A percentile compares a stretch with the other conserved stretches of the same genome.
phyloP scores from a whole-genome alignment of 1,139 yeast species.

The Insectozyma bohioensis region DNA sequence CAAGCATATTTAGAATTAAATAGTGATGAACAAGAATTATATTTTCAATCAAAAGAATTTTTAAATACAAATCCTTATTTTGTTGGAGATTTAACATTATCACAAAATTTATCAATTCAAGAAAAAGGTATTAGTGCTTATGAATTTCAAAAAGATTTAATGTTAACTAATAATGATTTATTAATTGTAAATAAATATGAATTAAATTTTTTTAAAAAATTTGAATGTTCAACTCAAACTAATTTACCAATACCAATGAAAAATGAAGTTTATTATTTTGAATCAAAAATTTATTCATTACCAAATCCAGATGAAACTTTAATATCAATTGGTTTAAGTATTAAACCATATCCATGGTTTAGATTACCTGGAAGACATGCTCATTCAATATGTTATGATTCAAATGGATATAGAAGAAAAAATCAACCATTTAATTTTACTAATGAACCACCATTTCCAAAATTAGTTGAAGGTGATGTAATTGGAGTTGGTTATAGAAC shows the following conservation, averaged over 20 bases:
- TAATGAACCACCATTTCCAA: constrained; percentile 45
- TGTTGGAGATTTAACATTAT: constrained; percentile 43
- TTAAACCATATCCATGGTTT: constrained; percentile 59
- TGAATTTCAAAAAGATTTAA: constrained; percentile 79
- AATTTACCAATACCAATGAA: constrained; percentile 84
- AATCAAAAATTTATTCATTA: constrained; percentile 59
- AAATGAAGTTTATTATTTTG: constrained; percentile 90
- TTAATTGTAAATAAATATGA: constrained; percentile 73
- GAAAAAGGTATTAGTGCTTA: constrained; percentile 94
- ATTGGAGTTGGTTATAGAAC: constrained; percentile 67
- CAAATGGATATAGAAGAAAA: constrained; percentile 50
- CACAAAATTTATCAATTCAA: constrained; percentile 64
- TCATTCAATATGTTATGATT: constrained; percentile 51
- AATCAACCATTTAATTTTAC: constrained; percentile 49
- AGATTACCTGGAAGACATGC: constrained; percentile 57
- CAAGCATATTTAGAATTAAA: constrained; percentile 58
- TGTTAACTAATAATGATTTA: constrained; percentile 58
- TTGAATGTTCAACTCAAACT: constrained; percentile 77
- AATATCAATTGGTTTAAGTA: constrained; percentile 47
- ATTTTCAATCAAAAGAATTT: constrained; percentile 65
- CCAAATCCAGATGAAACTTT: constrained; percentile 55
- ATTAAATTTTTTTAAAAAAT: constrained; percentile 66
- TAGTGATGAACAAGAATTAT: constrained; percentile 79
- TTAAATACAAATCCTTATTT: constrained; percentile 56
- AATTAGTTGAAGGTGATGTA: constrained; percentile 57